Evolutionary conservation across 768 basidiomycete genomes (phyloP), one percentile per base, ranked within the genome.

Genomic region (Mycena filopes): DNA sequence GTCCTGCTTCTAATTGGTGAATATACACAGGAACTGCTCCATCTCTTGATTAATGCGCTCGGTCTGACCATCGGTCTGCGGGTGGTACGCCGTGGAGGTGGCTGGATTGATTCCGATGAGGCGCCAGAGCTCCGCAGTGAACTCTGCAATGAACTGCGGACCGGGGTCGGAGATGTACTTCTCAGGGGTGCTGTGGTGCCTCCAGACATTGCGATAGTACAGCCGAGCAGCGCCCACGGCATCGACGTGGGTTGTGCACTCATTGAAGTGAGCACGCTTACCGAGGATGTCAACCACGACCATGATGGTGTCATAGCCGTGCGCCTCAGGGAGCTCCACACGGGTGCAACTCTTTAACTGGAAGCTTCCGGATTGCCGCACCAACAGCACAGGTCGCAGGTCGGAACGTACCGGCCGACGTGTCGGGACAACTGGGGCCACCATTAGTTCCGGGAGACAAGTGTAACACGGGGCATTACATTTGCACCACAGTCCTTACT

Each of bases 1-100:
- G 48, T 75, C 23, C 42, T 38, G 28, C n/a, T n/a, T n/a, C n/a
- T 68, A 58, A 47, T 63, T 61, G 13, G 62, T 59, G 56, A 74
- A 79, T 11, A 68, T 21, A 1, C 71, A 48, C 5, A 81, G 64
- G 56, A 77, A 77, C 21, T 65, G 54, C 66, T 80, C 73, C 0
- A 81, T 41, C 55, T 73, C 75, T 59, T 74, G 73, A 59, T 79
- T 79, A 23, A 72, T 59, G 9, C 70, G 21, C 67, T 80, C 75
- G 12, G 74, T 78, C 55, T 77, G 75, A 0, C 77, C 73, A 65
- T 83, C 74, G 2, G 80, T 77, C 57, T 81, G 68, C 20, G n/a
- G 43, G 40, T n/a, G 46, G n/a, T 45, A 45, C 6, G 43, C 43
- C 4, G 43, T 45, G 43, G 43, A 45, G 43, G 43, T 45, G 16